Evolutionary conservation across 225 moss, liverwort and hornwort genomes (phyloP).

Genomic region (Ulota crispa): DNA sequence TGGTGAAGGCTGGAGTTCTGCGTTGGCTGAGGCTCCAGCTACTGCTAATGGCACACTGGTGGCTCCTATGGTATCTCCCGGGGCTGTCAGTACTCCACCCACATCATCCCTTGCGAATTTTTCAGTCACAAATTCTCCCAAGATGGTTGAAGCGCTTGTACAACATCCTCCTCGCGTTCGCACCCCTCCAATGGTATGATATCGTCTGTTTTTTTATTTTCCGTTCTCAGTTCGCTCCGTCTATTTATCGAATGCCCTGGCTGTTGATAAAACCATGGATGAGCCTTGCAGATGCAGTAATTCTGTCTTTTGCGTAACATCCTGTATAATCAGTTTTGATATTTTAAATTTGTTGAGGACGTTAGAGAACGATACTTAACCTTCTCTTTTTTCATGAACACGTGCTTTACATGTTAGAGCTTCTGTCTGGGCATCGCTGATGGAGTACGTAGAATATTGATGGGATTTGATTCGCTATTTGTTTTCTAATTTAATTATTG

Average conservation of each 20-base stretch:
- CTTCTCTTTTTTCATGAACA: not conserved
- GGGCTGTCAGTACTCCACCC: constrained; percentile 33
- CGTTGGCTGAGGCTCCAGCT: constrained; percentile 83
- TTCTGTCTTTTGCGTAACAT: not conserved
- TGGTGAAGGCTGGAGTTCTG: constrained; percentile 95
- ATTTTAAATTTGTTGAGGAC: not conserved
- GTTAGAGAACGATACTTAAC: not conserved
- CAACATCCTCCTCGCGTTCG: constrained; percentile 92
- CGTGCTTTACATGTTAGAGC: not conserved
- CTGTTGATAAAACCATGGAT: not conserved
- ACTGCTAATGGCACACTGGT: constrained; percentile 53
- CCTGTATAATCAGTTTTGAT: not conserved
- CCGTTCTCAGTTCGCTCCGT: not conserved
- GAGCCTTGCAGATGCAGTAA: not conserved
- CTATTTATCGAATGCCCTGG: not conserved
- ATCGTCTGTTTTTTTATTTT: not conserved
- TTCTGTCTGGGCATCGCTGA: not conserved
- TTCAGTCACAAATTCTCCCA: constrained; percentile 45
- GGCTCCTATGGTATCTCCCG: constrained; percentile 40
- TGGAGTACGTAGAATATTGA: not conserved
- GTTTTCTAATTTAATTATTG: constrained; percentile 12
- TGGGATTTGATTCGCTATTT: not conserved
- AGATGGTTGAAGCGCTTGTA: constrained; percentile 80
- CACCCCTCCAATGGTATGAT: constrained; percentile 86
- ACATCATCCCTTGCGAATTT: constrained; percentile 42